Evolutionary conservation across 2,329 filamentous ascomycete species (phyloP).

Genomic region (Aureobasidium melanogenum): DNA sequence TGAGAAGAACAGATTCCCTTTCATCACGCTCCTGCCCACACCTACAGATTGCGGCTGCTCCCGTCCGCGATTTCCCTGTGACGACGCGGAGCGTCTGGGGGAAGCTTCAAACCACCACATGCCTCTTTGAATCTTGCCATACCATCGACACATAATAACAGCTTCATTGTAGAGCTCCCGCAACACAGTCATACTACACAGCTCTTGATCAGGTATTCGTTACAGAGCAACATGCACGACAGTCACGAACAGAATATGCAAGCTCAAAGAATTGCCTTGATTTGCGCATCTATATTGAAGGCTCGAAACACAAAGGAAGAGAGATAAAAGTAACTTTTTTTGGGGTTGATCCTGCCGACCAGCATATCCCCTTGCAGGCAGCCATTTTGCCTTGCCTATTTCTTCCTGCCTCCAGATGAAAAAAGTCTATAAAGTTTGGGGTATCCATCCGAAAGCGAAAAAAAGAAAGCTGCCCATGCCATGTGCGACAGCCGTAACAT

Average conservation of each 20-base stretch:
- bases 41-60: neutral
- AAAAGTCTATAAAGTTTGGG: slow-evolving; percentile 11
- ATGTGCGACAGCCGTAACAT: slow-evolving; percentile 12
- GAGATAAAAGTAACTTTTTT: slow-evolving; percentile 10
- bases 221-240: neutral
- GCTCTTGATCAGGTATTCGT: too few species aligned
- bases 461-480: slow-evolving; percentile 9
- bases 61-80: neutral
- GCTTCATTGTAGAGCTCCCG: neutral
- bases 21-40: neutral
- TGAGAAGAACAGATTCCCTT: neutral
- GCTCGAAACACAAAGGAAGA: neutral
- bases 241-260: neutral
- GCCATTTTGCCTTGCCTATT: slow-evolving; percentile 10
- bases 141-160: neutral
- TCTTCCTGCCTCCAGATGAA: slow-evolving; percentile 14
- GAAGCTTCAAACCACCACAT: neutral
- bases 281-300: neutral
- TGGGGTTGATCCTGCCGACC: slow-evolving; percentile 13
- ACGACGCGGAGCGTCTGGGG: neutral
- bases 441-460: slow-evolving; percentile 14
- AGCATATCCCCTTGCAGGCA: slow-evolving; percentile 13
- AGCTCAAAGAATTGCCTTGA: neutral
- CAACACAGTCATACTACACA: neutral
- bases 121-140: neutral